Base-by-base conservation (phyloP, 1,139 yeast species). In the Suhomyces wounanorum region DNA sequence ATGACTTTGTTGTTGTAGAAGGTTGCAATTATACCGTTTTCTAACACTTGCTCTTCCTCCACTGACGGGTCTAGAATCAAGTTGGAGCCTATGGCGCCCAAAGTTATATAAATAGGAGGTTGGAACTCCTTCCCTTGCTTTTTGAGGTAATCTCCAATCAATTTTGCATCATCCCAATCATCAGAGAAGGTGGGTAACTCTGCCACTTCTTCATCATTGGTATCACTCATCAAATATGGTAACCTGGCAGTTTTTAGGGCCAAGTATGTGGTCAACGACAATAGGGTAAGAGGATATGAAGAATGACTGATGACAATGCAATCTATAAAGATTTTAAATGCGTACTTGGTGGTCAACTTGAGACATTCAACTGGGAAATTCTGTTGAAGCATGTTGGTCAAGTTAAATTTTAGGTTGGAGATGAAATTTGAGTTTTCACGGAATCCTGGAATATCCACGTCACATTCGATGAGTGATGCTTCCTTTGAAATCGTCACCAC, bases 111-210 rank as follows among this genome's bases (percentile, higher is more conserved):
- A 23, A 92, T 70, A 0, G 97, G 96, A 1, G 96, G 95, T 45
- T 77, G 77, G 69, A 82, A 82, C 0, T 51, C 50, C n/a, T 50
- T 49, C 2, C 52, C 54, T 6, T 62, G 62, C 40, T 63, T 61
- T 8, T 69, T 62, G 43, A 61, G 57, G 9, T 37, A 42, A 5
- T 68, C 70, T 2, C 79, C 73, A 36, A 87, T 68, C 43, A 65
- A 77, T 50, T 60, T 75, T 33, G 86, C 82, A 56, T 73, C 76
- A 61, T 77, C 87, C 94, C 88, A 92, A 64, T 84, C 96, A 61
- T 91, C 97, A 42, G 92, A 85, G 63, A 92, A 92, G 0, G 91
- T 89, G 1, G 98, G 98, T 56, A 89, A 85, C 66, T 91, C 97
- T 62, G 89, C 96, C 16, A 88, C 69, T 48, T 80, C 82, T 42